Evolutionary conservation across 2,329 filamentous ascomycete genomes (phyloP), one percentile per base, ranked within the genome.

Genomic region (Magnaporthiopsis incrustans): DNA sequence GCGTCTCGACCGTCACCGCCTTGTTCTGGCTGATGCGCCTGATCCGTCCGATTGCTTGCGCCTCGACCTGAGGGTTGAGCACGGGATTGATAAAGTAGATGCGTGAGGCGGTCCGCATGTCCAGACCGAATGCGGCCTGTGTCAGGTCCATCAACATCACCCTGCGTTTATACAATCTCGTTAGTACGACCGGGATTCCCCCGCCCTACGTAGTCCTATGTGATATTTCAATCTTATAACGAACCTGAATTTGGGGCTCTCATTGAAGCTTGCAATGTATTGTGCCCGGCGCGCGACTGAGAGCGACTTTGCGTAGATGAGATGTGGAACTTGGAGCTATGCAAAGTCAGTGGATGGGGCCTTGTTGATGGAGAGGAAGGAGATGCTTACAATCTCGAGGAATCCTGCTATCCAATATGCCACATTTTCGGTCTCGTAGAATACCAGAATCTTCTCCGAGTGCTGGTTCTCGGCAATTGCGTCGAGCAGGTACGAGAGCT

Each of bases 31-130:
- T 92, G 69, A 97, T 96, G 15, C 94, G 84, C 68, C 96, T 89
- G 0, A 90, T 92, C 71, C 94, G 88, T 66, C 96, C 96, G 67
- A 97, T 91, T 0, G 94, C 94, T 74, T 98, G 94, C 1, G 90
- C 92, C 73, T 96, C 91, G 0, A 96, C 83, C 67, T 90, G 85
- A 0, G 92, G 92, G 63, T 93, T 90, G 73, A 95, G 89, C 15
- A 96, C 91, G 0, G 94, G 93, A 67, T 89, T 94, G 64, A 96
- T 83, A 67, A 98, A 97, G 75, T 92, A 96, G 12, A 98, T 88
- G 2, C 94, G 81, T 5, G 90, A 95, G 1, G 93, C 93, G 14
- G 85, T 87, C 62, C 87, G 88, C 74, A 97, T 87, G 72, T 97
- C 93, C 0, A 98, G 81, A 0, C 94, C 94, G 66, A 93, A 91